phyloP scores from a whole-genome alignment of 73 alveolate genomes.

The Uronychia setigera region DNA sequence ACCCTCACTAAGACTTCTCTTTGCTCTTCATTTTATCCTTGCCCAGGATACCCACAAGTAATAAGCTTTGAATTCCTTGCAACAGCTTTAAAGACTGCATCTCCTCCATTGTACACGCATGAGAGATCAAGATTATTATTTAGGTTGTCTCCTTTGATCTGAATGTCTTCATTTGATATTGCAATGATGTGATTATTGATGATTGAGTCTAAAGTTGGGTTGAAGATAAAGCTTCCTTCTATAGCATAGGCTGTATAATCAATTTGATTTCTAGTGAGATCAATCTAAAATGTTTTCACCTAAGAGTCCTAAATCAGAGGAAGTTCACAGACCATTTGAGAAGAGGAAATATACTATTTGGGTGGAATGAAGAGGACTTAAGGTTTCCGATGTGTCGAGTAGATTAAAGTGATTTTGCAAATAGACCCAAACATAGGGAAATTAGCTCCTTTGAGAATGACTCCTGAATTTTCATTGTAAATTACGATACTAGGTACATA shows the following conservation, averaged over 20 bases:
- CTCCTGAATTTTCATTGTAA: neutral
- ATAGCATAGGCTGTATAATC: neutral
- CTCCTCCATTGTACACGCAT: neutral
- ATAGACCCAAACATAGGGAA: neutral
- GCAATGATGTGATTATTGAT: neutral
- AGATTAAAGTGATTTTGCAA: neutral
- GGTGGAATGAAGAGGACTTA: neutral
- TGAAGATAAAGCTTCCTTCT: neutral
- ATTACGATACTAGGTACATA: neutral
- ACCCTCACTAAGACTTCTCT: neutral
- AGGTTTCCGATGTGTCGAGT: neutral
- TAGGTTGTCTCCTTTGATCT: neutral
- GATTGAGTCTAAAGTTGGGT: neutral
- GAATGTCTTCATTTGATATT: neutral
- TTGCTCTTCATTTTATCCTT: neutral
- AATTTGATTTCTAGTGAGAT: neutral
- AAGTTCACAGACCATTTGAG: neutral
- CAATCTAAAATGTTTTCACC: neutral
- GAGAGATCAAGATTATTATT: neutral
- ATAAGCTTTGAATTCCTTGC: neutral
- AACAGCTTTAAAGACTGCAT: neutral
- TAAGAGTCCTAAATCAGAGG: neutral
- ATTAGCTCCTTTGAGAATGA: neutral
- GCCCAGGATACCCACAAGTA: neutral
- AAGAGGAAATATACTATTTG: neutral